A percentile compares a stretch with the other conserved stretches of the same genome.
Conservation (phyloP, 1,284 basidiomycete species). For the Moniliella sp. region DNA sequence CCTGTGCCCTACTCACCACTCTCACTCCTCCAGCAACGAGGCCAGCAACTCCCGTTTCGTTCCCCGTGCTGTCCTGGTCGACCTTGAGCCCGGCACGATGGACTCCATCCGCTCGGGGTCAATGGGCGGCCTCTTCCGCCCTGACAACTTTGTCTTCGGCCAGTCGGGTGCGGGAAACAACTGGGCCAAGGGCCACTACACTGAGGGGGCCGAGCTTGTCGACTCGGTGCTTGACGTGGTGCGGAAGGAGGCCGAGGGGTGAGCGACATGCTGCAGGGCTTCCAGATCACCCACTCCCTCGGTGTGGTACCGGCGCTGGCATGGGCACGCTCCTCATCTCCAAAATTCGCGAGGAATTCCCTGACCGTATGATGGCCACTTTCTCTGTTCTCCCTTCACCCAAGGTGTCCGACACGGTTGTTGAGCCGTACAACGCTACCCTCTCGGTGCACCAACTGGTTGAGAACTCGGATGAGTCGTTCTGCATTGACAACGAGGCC, state of each 20-base stretch:
- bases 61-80: constrained; percentile 76
- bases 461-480: constrained; percentile 64
- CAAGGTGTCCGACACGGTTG: constrained; percentile 82
- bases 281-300: constrained; percentile 78
- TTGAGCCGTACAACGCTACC: constrained; percentile 81
- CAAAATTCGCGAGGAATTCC: constrained; percentile 22
- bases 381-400: constrained; percentile 79
- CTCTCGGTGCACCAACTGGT: constrained; percentile 75
- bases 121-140: constrained; percentile 56
- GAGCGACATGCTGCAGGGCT: constrained; percentile 77
- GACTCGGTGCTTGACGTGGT: constrained; percentile 50
- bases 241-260: constrained; percentile 43
- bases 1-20: too few species aligned
- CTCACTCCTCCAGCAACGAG: constrained; percentile 16
- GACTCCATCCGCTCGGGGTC: constrained; percentile 47
- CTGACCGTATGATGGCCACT: constrained; percentile 67
- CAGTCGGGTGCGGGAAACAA: constrained; percentile 68
- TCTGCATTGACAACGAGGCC: constrained; percentile 84
- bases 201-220: constrained; percentile 55
- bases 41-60: constrained; percentile 51
- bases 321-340: constrained; percentile 27
- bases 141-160: constrained; percentile 50
- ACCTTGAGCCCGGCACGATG: constrained; percentile 73
- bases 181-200: constrained; percentile 51
- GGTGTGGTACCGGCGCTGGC: constrained; percentile 47